Evolutionary conservation across 164 flowering plant genomes (phyloP).

Genomic region (Magnolia officinalis): DNA sequence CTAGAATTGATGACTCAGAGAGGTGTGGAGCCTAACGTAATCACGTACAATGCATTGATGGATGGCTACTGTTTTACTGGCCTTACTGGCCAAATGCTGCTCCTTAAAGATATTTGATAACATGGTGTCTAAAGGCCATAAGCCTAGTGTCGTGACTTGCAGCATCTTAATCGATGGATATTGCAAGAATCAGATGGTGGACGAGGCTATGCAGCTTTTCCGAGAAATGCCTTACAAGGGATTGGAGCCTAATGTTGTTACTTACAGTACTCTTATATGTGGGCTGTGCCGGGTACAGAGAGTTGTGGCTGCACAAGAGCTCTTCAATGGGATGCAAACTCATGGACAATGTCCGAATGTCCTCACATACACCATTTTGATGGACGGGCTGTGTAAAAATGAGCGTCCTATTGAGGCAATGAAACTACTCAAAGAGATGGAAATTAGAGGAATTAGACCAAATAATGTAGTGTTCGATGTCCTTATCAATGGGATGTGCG

Average conservation of each 20-base stretch:
- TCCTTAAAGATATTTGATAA: neutral
- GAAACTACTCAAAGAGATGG: conserved; percentile 24
- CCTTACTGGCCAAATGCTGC: neutral
- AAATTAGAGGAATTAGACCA: conserved; percentile 10
- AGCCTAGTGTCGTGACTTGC: conserved; percentile 27
- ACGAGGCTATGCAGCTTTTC: conserved; percentile 32
- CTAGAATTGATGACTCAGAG: conserved; percentile 4
- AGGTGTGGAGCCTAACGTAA: neutral
- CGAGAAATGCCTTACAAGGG: conserved; percentile 29
- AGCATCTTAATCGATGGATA: conserved; percentile 44
- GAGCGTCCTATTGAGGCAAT: conserved; percentile 30
- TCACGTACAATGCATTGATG: neutral
- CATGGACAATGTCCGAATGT: conserved; percentile 17
- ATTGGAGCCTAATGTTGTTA: conserved; percentile 31
- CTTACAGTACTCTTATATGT: conserved; percentile 33
- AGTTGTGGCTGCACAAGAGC: conserved; percentile 30
- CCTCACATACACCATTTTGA: conserved; percentile 26
- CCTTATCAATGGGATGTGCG: conserved; percentile 30
- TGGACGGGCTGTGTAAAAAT: conserved; percentile 50
- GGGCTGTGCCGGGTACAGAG: conserved; percentile 37
- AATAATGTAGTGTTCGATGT: conserved; percentile 23
- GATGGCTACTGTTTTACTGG: neutral
- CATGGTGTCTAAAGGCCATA: neutral
- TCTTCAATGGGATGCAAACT: conserved; percentile 36
- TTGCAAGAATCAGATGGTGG: conserved; percentile 25